Evolutionary conservation across 225 moss, liverwort and hornwort genomes (phyloP), one percentile per base, ranked within the genome.

Genomic region (Ulota crispa): DNA sequence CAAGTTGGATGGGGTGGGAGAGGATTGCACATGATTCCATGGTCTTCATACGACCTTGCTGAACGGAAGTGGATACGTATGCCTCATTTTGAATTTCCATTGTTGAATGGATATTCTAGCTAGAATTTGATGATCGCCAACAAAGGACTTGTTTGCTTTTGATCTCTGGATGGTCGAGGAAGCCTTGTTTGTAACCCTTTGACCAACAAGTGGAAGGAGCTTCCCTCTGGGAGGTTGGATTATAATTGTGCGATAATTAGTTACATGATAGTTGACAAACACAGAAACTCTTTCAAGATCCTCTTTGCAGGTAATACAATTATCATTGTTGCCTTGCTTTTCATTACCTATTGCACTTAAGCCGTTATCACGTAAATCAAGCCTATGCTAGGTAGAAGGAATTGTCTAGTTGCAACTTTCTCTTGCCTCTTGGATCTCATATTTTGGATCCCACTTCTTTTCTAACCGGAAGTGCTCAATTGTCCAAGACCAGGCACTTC

Each of bases 141-240:
- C 54, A 85, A 87, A 52, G 87, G 89, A 27, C 82, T 89, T 19
- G 39, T 87, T 77, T 89, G 87, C 68, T 89, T 89, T 65, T 74
- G 73, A 47, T 64, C 73, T 39, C 47, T 32, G 28, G 28, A 82
- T 57, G 86, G 75, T 18, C 50, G 43, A 16, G 67, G 80, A 27
- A 52, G 82, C 9, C 37, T 89, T 79, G 73, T 89, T 36, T 89
- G 89, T 68, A 89, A 89, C 57, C 86, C 84, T 36, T 87, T 89
- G 86, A 87, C 86, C 23, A 84, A 87, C 45, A 73, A 8, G 45
- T 87, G 89, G 89, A 86, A 79, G 63, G 87, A 87, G 80, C 68
- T 89, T 28, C 84, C 87, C 26, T 23, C 67, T 62, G 62, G 82
- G 64, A 77, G 73, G 39, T 67, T 78, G 47, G 81, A 86, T 30